phyloP scores from a whole-genome alignment of 345 rosid genomes.

The Rhodomyrtus tomentosa region DNA sequence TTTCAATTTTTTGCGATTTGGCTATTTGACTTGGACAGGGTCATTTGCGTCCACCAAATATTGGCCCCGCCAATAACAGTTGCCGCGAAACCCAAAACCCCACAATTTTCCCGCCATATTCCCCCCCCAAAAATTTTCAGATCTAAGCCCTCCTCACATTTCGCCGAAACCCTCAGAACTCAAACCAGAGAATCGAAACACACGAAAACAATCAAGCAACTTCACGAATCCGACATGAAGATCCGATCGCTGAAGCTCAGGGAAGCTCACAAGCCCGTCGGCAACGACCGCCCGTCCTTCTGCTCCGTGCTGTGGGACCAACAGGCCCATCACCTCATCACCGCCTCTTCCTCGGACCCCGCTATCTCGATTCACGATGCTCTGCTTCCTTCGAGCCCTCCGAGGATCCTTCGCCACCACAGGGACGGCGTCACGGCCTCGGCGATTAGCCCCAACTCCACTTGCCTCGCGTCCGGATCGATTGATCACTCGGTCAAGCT shows the following conservation, averaged over 20 bases:
- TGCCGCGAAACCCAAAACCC: conserved; percentile 9
- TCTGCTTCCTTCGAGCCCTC: conserved; percentile 42
- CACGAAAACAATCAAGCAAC: not conserved
- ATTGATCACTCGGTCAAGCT: conserved; percentile 94
- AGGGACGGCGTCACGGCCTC: conserved; percentile 87
- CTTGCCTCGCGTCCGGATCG: conserved; percentile 94
- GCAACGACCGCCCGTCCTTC: conserved; percentile 37
- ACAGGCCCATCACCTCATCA: conserved; percentile 58
- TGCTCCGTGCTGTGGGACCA: conserved; percentile 92
- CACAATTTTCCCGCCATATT: conserved; percentile 1
- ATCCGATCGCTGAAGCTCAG: conserved; percentile 67
- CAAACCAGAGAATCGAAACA: not conserved
- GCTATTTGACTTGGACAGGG: not conserved
- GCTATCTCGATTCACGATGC: conserved; percentile 68
- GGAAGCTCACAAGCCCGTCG: conserved; percentile 59
- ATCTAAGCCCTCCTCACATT: not conserved
- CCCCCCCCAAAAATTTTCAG: not conserved
- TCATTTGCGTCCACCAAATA: not conserved
- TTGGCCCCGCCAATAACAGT: not conserved
- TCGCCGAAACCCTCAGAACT: not conserved
- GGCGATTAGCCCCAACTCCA: conserved; percentile 76
- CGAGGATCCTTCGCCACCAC: conserved; percentile 79
- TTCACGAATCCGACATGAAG: conserved; percentile 39
- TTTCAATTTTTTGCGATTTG: not conserved
- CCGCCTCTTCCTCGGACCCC: conserved; percentile 78